Base-by-base conservation (phyloP, 2,329 filamentous ascomycete genomes). In the Penicillium olsonii region DNA sequence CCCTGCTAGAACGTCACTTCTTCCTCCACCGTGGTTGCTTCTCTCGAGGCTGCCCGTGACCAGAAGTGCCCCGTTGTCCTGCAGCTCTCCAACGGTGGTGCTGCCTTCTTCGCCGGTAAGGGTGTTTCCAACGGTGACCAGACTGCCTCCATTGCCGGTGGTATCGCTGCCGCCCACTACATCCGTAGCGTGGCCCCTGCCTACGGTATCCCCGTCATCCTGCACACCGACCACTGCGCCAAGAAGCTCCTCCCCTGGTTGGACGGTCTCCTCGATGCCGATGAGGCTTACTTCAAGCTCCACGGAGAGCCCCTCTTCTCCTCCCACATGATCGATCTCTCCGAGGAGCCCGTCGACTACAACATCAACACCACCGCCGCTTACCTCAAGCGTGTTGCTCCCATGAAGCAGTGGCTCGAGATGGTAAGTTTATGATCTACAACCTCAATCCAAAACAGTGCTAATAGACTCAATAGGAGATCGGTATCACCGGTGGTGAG, bases 161-260 rank as follows among this genome's bases (percentile, higher is more conserved):
- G 89, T 71, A 77, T 97, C 60, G 92, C 94, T 57, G 92, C 83
- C 64, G 94, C 94, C 63, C 89, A 96, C 80, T 97, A 90, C 81
- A 90, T 96, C 78, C 90, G 92, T 70, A 80, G 88, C 62, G 78
- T 97, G 66, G 90, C 94, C 44, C 90, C 92, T 54, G 64, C 83
- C 63, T 99, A 99, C 77, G 90, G 87, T 64, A 79, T 97, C 61
- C 92, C 92, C 67, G 90, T 96, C 63, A 81, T 97, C 66, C 85
- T 97, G 53, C 92, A 96, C 84, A 95, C 92, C 71, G 94, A 99
- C 75, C 94, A 97, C 82, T 96, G 92, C 78, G 92, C 94, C 72
- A 97, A 97, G 88, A 97, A 97, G 87, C 90, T 97, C 52, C 86
- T 97, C 50, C 94, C 94, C 56, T 97, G 92, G 92, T 81, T 97